Evolutionary conservation across 2,329 filamentous ascomycete species (phyloP).

Genomic region (Tolypocladium tundrense): DNA sequence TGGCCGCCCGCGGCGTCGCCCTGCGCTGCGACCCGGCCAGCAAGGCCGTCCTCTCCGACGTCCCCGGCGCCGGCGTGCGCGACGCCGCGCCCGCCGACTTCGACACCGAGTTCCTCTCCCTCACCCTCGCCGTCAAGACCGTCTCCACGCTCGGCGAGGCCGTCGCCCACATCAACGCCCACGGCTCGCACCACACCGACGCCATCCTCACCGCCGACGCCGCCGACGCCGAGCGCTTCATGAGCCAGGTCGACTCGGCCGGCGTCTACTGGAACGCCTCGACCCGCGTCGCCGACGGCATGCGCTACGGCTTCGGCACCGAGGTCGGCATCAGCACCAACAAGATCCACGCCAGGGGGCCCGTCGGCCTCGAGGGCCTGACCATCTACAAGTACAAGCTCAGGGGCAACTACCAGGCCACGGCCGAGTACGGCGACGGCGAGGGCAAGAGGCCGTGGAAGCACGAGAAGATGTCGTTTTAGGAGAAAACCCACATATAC

Average conservation of each 20-base stretch:
- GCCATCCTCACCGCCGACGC: slow-evolving; percentile 67
- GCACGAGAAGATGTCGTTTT: slow-evolving; percentile 44
- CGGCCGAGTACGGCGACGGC: slow-evolving; percentile 60
- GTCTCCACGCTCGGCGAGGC: slow-evolving; percentile 61
- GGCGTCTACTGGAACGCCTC: slow-evolving; percentile 97
- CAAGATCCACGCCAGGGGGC: slow-evolving; percentile 91
- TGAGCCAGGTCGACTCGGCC: slow-evolving; percentile 75
- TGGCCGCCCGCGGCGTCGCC: slow-evolving; percentile 67
- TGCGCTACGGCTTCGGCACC: slow-evolving; percentile 94
- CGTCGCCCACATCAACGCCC: slow-evolving; percentile 79
- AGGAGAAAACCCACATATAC: neutral
- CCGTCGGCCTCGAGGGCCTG: slow-evolving; percentile 85
- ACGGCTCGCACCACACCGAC: slow-evolving; percentile 92
- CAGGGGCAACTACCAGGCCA: slow-evolving; percentile 72
- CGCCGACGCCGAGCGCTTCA: slow-evolving; percentile 67
- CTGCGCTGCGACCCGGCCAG: slow-evolving; percentile 68
- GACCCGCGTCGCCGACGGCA: slow-evolving; percentile 89
- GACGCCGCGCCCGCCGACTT: slow-evolving; percentile 64
- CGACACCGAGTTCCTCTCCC: slow-evolving; percentile 79
- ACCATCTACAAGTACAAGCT: slow-evolving; percentile 98
- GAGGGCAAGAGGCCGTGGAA: slow-evolving; percentile 48
- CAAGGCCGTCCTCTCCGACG: slow-evolving; percentile 49
- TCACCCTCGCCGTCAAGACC: slow-evolving; percentile 74
- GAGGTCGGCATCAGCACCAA: slow-evolving; percentile 98
- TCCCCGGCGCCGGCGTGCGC: slow-evolving; percentile 42